These are phyloP conservation scores for Penicillium alfredii DNA, from an alignment of 495 filamentous ascomycete genomes.

Conservation along the genomic window DNA sequence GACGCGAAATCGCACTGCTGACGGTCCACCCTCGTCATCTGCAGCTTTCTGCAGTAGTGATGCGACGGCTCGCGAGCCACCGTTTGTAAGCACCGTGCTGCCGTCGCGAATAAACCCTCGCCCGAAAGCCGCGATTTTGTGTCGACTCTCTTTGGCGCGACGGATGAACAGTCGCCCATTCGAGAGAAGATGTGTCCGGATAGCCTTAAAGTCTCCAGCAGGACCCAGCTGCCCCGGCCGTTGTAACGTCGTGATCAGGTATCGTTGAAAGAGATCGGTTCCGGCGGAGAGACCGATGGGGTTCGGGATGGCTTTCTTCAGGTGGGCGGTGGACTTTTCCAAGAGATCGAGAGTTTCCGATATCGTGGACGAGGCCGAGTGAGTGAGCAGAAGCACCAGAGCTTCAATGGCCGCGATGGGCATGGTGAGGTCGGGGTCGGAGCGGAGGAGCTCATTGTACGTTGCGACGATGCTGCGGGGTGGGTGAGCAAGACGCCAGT, in stretches of 20 bases:
- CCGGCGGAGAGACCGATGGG: constrained; percentile 85
- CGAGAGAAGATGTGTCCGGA: constrained; percentile 71
- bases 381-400: constrained; percentile 74
- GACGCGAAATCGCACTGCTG: constrained; percentile 65
- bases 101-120: constrained; percentile 68
- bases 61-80: constrained; percentile 76
- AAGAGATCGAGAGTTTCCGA: constrained; percentile 89
- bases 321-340: constrained; percentile 60
- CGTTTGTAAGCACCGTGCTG: constrained; percentile 78
- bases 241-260: constrained; percentile 69
- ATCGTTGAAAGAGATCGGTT: constrained; percentile 92
- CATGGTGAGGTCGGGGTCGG: constrained; percentile 84
- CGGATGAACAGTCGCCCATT: constrained; percentile 82
- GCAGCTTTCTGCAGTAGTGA: constrained; percentile 69
- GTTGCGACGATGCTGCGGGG: constrained; percentile 49
- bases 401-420: constrained; percentile 94
- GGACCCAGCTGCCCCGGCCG: constrained; percentile 47
- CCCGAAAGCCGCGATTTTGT: constrained; percentile 76
- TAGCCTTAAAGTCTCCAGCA: constrained; percentile 68
- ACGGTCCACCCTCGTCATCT: constrained; percentile 51
- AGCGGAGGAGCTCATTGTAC: constrained; percentile 53
- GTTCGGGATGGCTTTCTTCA: constrained; percentile 74
- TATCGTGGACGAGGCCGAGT: constrained; percentile 72
- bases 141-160: constrained; percentile 77
- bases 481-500: constrained; percentile 13